Evolutionary conservation across 495 filamentous ascomycete genomes (phyloP).

Genomic region (Penicillium ucsense): DNA sequence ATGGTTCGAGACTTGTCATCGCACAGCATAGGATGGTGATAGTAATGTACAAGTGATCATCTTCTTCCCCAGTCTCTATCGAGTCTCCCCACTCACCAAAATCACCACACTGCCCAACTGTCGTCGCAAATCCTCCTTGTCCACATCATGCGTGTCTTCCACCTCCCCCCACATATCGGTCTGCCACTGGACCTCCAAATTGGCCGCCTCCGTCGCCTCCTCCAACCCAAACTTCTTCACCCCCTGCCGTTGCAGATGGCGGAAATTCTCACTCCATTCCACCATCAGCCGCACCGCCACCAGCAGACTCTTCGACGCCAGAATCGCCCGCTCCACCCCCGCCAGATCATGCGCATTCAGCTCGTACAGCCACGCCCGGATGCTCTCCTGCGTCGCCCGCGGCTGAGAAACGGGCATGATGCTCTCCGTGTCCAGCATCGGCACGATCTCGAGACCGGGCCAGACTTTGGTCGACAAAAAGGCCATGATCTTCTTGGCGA

Average conservation of each 20-base stretch:
- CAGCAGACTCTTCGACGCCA: constrained; percentile 80
- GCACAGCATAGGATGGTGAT: no score
- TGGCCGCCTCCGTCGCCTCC: constrained; percentile 67
- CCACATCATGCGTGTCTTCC: constrained; percentile 96
- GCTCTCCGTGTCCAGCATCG: constrained; percentile 60
- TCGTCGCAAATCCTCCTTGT: constrained; percentile 79
- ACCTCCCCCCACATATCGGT: constrained; percentile 89
- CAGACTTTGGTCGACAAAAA: constrained; percentile 68
- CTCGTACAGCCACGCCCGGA: constrained; percentile 67
- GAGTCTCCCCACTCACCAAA: constrained; percentile 53
- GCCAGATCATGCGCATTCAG: constrained; percentile 71
- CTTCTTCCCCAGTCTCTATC: constrained; percentile 6
- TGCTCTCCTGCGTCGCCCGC: constrained; percentile 59
- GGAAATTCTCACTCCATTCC: constrained; percentile 79
- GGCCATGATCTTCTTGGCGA: constrained; percentile 55
- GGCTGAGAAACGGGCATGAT: constrained; percentile 66
- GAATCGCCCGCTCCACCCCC: constrained; percentile 69
- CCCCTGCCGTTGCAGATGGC: constrained; percentile 24
- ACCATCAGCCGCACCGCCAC: constrained; percentile 65
- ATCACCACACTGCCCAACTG: constrained; percentile 82
- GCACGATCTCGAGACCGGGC: constrained; percentile 70
- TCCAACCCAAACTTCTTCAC: constrained; percentile 39
- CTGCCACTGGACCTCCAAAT: constrained; percentile 84
- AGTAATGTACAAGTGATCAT: no score
- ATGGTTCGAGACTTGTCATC: no score